Evolutionary conservation across 257 asterid species (phyloP), one percentile per base, ranked within the genome.

Genomic region (Primulina eburnea): DNA sequence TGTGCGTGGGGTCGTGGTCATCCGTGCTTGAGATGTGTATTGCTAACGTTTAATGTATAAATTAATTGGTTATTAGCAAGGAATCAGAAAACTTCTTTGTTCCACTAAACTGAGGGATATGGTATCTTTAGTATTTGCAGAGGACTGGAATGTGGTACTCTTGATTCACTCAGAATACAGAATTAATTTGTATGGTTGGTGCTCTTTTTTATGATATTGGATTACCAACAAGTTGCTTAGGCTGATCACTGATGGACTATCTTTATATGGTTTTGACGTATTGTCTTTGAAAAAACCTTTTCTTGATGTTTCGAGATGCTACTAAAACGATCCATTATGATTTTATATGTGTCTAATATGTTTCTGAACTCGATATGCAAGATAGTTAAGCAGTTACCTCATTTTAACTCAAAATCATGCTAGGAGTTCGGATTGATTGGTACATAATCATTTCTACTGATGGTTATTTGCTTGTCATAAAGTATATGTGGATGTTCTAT

Each of bases 131-230:
- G 34, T 5, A 32, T 32, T 3, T 35, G 61, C 40, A 32, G 56
- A 65, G 28, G 7, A 9, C 28, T 53, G 14, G 66, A 6, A 40
- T 71, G 30, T 64, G 2, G 11, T 47, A 26, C 34, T 62, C 40
- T 52, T 57, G 35, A 66, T 63, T 28, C 58, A 24, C 35, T 56
- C 57, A 33, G 78, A 68, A 71, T 71, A 67, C 69, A 55, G 69
- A 65, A 29, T 76, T 70, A 63, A 67, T 70, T 28, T 28, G 30
- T 28, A 3, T 28, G 30, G 61, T 62, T 64, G 65, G 65, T 65
- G 20, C 50, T 12, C 32, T 17, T 4, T 43, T 6, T 20, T 66
- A 2, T 24, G 8, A 40, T 52, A 43, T 34, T 37, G 20, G 4
- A 34, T 64, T 29, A 60, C 16, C 35, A 26, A 52, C 53, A 43